phyloP scores from a whole-genome alignment of 768 basidiomycete species.

The Hypsizygus marmoreus region DNA sequence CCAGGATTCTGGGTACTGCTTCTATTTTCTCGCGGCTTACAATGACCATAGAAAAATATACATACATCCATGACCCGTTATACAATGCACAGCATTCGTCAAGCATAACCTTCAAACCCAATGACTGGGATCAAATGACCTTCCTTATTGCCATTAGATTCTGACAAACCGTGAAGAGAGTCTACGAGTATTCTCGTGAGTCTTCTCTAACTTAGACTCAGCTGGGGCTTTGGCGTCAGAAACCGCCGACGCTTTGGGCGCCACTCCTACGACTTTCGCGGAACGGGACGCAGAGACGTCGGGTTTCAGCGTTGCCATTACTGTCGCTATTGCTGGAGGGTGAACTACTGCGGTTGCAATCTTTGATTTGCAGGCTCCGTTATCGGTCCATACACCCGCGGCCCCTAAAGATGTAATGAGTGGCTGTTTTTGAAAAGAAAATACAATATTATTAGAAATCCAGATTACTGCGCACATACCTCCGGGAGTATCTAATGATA shows the following conservation, averaged over 20 bases:
- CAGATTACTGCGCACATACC: slow-evolving; percentile 21
- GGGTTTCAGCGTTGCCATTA: not conserved
- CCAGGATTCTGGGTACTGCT: too few relatives aligned
- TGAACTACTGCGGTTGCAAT: slow-evolving; percentile 3
- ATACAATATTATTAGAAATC: too few relatives aligned
- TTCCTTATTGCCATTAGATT: not conserved
- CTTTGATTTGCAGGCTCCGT: slow-evolving; percentile 28
- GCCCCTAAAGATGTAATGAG: too few relatives aligned
- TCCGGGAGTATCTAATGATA: slow-evolving; percentile 28
- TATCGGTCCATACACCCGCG: slow-evolving; percentile 35
- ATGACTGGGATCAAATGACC: too few relatives aligned
- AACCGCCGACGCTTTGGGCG: slow-evolving; percentile 4
- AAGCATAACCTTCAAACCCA: too few relatives aligned
- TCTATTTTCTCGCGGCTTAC: too few relatives aligned
- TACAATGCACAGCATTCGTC: too few relatives aligned
- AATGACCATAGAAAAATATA: too few relatives aligned
- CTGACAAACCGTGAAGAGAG: slow-evolving; percentile 15
- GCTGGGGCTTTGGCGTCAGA: not conserved
- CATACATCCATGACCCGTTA: too few relatives aligned
- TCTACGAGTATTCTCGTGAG: not conserved
- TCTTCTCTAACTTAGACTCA: not conserved
- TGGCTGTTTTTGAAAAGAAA: too few relatives aligned
- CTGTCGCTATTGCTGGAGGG: not conserved
- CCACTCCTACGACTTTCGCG: slow-evolving; percentile 10
- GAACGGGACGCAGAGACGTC: not conserved